A percentile compares a stretch with the other conserved stretches of the same genome.
These are phyloP conservation scores for Fragaria nilgerrensis DNA, from an alignment of 306 rosid species.

Conservation along the genomic window DNA sequence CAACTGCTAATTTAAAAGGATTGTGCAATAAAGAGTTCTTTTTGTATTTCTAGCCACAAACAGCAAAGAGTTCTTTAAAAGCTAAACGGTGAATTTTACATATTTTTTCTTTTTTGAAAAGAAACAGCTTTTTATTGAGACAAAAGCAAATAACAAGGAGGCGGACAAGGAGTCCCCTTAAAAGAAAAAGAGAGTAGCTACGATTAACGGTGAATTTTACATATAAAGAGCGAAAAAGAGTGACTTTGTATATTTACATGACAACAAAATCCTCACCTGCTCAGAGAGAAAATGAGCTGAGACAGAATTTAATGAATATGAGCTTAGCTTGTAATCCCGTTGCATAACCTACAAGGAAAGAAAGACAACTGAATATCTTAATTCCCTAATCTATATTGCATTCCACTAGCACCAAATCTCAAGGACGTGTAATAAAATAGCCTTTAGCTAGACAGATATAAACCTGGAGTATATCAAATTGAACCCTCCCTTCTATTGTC, in stretches of 20 bases:
- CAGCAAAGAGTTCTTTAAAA: background rate
- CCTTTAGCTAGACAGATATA: constrained; percentile 18
- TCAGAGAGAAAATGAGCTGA: constrained; percentile 96
- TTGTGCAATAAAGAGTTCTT: background rate
- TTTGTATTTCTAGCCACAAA: background rate
- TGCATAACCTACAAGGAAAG: constrained; percentile 63
- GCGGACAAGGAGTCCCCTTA: too few relatives aligned
- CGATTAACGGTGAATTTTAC: background rate
- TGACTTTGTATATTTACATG: constrained; percentile 17
- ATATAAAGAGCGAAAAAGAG: background rate
- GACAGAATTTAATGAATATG: constrained; percentile 94
- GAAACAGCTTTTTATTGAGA: too few relatives aligned
- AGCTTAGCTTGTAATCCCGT: constrained; percentile 90
- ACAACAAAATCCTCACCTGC: constrained; percentile 54
- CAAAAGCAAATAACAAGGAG: too few relatives aligned
- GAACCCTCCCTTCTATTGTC: constrained; percentile 92
- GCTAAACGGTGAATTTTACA: background rate
- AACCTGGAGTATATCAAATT: constrained; percentile 98
- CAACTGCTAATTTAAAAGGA: background rate
- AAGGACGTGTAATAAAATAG: constrained; percentile 20
- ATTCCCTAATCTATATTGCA: background rate
- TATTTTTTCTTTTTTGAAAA: too few relatives aligned
- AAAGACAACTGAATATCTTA: constrained; percentile 29
- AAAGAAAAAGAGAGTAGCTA: too few relatives aligned
- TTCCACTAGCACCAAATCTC: constrained; percentile 6